Evolutionary conservation across 1,284 basidiomycete species (phyloP), one percentile per base, ranked within the genome.

Genomic region (Cyathus olla): DNA sequence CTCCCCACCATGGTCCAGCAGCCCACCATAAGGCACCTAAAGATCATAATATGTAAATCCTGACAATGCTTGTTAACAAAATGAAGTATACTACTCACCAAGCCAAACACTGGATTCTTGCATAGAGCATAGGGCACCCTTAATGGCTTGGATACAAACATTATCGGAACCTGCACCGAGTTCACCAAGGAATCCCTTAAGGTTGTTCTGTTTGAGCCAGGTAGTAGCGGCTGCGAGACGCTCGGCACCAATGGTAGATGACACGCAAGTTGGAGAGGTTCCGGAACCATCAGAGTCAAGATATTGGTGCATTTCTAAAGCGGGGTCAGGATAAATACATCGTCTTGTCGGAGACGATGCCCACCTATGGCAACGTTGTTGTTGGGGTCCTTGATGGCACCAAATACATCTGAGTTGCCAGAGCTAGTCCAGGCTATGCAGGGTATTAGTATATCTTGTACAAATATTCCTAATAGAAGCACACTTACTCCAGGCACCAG

Each of bases 231-330:
- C 83, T 40, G 82, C 78, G 53, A 90, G 73, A 65, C 88, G 87
- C 64, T 87, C 84, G 27, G 81, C 83, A 59, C 85, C 87, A 68
- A 90, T 89, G 31, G 87, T 89, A 21, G 83, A 77, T 9, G 84
- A 87, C 21, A 90, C 88, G 67, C 89, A 90, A 28, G 77, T 82
- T 5, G 68, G 72, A 50, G 74, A 82, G 6, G 88, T 90, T 57
- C 88, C 89, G 50, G 87, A 89, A 65, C 86, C 83, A 70, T 90
- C 88, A 53, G 83, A 86, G 73, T 90, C 89, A 63, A 90, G 87
- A 78, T 91, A 91, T 72, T 90, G 88, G 71, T 90, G 88, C 88
- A 90, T 90, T 72, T 90, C 86, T 85, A 57, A n/a, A 2, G 11
- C 21, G 44, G 21, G 11, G 44, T 42, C 9, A 52, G 44, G 29